Evolutionary conservation across 768 basidiomycete species (phyloP).

Genomic region (Boletus pseudo-olivaceus): DNA sequence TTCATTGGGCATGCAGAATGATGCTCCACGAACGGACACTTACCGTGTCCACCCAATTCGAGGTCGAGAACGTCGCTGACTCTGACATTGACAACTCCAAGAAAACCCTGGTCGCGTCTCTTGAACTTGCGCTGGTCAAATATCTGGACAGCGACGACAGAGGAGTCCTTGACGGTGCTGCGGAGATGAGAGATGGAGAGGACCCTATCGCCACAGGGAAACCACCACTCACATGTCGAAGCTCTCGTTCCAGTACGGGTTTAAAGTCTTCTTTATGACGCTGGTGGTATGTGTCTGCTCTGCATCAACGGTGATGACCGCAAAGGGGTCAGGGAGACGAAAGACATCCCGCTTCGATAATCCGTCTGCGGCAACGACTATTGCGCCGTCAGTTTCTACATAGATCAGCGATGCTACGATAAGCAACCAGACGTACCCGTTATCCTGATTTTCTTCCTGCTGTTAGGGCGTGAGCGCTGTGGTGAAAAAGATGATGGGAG

Average conservation of each 20-base stretch:
- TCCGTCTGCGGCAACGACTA: constrained; percentile 94
- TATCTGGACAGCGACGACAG: constrained; percentile 95
- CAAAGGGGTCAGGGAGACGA: constrained; percentile 95
- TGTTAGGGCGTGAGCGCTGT: constrained; percentile 16
- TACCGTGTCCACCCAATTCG: constrained; percentile 90
- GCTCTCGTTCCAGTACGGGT: constrained; percentile 97
- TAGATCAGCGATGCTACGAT: not conserved
- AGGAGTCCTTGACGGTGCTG: constrained; percentile 96
- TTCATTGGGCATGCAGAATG: not conserved
- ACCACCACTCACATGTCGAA: constrained; percentile 81
- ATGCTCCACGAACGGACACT: constrained; percentile 29
- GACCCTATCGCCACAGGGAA: not conserved
- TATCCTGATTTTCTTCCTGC: constrained; percentile 73
- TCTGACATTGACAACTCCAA: constrained; percentile 94
- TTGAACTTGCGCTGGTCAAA: constrained; percentile 99
- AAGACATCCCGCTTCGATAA: constrained; percentile 94
- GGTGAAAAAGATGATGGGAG: not conserved
- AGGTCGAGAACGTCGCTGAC: constrained; percentile 90
- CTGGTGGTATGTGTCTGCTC: constrained; percentile 97
- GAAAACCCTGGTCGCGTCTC: constrained; percentile 94
- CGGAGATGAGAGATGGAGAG: constrained; percentile 3
- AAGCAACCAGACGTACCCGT: constrained; percentile 49
- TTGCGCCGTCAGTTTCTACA: constrained; percentile 3
- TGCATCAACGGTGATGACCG: constrained; percentile 96
- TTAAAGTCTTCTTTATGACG: constrained; percentile 93